phyloP scores from a whole-genome alignment of 2,329 filamentous ascomycete species.

The Venturia pyrina region DNA sequence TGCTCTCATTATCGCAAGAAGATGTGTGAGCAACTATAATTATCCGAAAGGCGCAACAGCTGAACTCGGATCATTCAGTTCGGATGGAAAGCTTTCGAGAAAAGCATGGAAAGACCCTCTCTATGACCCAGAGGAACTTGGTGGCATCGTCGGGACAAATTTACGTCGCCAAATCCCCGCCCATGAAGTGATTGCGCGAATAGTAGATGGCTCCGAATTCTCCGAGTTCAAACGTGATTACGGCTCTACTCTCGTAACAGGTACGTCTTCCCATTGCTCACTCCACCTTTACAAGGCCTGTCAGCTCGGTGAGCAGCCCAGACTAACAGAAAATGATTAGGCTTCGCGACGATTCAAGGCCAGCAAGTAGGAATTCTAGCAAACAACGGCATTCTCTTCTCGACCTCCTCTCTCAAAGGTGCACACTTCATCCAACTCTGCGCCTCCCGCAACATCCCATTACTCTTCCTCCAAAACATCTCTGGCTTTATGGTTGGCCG shows the following conservation, averaged over 20 bases:
- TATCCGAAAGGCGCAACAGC: constrained; percentile 49
- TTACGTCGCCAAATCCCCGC: constrained; percentile 76
- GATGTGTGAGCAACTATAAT: constrained; percentile 82
- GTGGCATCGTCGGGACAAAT: constrained; percentile 84
- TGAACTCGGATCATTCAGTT: constrained; percentile 16
- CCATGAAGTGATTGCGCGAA: constrained; percentile 82
- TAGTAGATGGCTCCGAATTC: constrained; percentile 85
- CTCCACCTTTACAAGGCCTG: neutral
- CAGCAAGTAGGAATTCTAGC: constrained; percentile 87
- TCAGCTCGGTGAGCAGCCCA: neutral
- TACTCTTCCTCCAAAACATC: constrained; percentile 95
- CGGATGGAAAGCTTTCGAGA: constrained; percentile 27
- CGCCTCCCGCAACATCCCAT: constrained; percentile 75
- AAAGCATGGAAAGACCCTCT: constrained; percentile 61
- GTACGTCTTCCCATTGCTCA: neutral
- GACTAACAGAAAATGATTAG: constrained; percentile 24
- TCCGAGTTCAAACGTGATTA: constrained; percentile 92
- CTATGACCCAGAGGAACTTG: constrained; percentile 68
- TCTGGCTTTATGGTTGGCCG: constrained; percentile 96
- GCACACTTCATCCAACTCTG: constrained; percentile 97
- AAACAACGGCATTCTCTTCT: constrained; percentile 94
- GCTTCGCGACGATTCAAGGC: constrained; percentile 83
- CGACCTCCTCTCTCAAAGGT: constrained; percentile 79
- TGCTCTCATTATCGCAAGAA: constrained; percentile 72
- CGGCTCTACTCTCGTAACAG: constrained; percentile 76